phyloP scores from a whole-genome alignment of 1,139 yeast genomes.

The Yamadazyma atmosphaerica region DNA sequence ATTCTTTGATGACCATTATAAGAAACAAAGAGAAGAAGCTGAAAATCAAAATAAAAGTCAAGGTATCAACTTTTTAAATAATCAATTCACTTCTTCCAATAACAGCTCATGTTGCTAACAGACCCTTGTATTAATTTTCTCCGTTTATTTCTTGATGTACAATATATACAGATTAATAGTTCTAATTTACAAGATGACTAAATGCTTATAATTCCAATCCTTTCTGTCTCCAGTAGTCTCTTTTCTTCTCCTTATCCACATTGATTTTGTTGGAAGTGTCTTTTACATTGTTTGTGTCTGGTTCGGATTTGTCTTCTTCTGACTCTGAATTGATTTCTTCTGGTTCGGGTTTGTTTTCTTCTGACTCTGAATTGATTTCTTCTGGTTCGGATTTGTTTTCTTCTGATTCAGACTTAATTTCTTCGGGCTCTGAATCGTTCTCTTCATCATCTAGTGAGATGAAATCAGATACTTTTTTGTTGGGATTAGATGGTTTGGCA shows the following conservation, averaged over 20 bases:
- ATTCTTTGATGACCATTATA: conserved; percentile 21
- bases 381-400: neutral
- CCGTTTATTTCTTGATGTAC: conserved; percentile 2
- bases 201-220: conserved; percentile 32
- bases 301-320: conserved; percentile 19
- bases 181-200: conserved; percentile 2
- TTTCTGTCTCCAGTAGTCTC: conserved; percentile 48
- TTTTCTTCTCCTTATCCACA: conserved; percentile 35
- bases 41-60: conserved; percentile 7
- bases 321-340: conserved; percentile 19
- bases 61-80: conserved; percentile 11
- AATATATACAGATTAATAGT: neutral
- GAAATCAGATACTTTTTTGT: conserved; percentile 25
- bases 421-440: neutral
- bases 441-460: conserved; percentile 24
- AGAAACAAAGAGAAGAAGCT: conserved; percentile 10
- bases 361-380: conserved; percentile 1
- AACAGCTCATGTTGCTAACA: conserved; percentile 12
- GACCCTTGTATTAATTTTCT: neutral
- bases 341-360: conserved; percentile 4
- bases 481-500: conserved; percentile 7
- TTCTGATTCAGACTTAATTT: neutral
- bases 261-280: conserved; percentile 15
- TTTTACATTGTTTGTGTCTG: conserved; percentile 13
- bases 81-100: conserved; percentile 8